These are phyloP conservation scores for Discostella pseudostelligera DNA, from an alignment of 108 stramenopile genomes.

Conservation along the genomic window DNA sequence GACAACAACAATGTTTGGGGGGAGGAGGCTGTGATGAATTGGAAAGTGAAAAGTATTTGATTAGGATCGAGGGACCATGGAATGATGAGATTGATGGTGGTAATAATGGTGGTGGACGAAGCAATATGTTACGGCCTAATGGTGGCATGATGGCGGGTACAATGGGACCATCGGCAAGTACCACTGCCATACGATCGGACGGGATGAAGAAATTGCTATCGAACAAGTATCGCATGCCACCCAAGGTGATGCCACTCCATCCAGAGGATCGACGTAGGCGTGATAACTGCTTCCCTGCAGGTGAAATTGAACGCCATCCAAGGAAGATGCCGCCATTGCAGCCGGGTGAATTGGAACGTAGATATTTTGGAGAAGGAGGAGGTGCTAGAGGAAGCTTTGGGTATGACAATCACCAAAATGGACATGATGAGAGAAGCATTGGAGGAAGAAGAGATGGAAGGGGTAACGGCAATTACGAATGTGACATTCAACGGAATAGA, in stretches of 20 bases:
- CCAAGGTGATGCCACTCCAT: constrained; percentile 44
- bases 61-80: constrained; percentile 38
- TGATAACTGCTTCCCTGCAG: constrained; percentile 20
- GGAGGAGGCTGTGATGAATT: neutral
- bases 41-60: constrained; percentile 44
- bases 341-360: constrained; percentile 45
- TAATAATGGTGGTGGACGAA: neutral
- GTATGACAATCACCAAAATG: neutral
- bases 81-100: neutral
- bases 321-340: constrained; percentile 18
- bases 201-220: constrained; percentile 64
- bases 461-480: neutral
- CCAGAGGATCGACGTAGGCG: constrained; percentile 23
- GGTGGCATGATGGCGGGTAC: neutral
- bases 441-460: neutral
- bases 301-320: constrained; percentile 22
- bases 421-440: neutral
- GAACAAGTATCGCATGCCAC: constrained; percentile 64
- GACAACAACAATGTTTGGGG: constrained; percentile 10
- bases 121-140: neutral
- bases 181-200: neutral
- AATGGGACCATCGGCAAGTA: neutral
- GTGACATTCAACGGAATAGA: constrained; percentile 7
- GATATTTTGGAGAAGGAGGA: constrained; percentile 22
- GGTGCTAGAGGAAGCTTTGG: neutral